Percentiles rank a stretch among this genome's conserved stretches.
These are phyloP conservation scores for Candida parachauliodes DNA, from an alignment of 805 yeast genomes.

Conservation along the genomic window DNA sequence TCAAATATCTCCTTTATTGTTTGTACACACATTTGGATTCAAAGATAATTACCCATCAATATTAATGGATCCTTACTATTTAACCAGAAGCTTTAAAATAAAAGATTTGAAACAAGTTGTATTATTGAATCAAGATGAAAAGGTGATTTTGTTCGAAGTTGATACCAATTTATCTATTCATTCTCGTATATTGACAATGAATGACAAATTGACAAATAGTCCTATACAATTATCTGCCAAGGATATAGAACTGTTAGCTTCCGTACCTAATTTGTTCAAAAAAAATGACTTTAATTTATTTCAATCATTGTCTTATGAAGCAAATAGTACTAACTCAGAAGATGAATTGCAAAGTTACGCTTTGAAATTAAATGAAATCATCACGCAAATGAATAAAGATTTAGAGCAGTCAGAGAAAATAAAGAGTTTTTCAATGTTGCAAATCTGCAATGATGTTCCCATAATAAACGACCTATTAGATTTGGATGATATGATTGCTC, in stretches of 20 bases:
- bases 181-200: background rate
- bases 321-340: too few species aligned
- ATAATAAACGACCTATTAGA: constrained; percentile 26
- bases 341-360: constrained; percentile 1
- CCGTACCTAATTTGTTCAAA: background rate
- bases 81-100: constrained; percentile 10
- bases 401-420: background rate
- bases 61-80: constrained; percentile 28
- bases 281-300: background rate
- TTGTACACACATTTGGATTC: constrained; percentile 30
- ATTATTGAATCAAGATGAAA: constrained; percentile 4
- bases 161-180: constrained; percentile 4
- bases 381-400: background rate
- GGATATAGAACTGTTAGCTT: background rate
- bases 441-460: constrained; percentile 21
- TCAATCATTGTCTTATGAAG: background rate
- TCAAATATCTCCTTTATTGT: constrained; percentile 24
- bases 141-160: constrained; percentile 3
- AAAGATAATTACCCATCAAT: constrained; percentile 24
- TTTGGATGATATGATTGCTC: constrained; percentile 38
- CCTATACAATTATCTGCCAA: background rate
- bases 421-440: constrained; percentile 15
- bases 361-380: background rate
- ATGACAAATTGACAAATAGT: background rate
- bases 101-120: constrained; percentile 14